These are phyloP conservation scores for Parmelia sp. DNA, from an alignment of 495 filamentous ascomycete species.

Conservation along the genomic window DNA sequence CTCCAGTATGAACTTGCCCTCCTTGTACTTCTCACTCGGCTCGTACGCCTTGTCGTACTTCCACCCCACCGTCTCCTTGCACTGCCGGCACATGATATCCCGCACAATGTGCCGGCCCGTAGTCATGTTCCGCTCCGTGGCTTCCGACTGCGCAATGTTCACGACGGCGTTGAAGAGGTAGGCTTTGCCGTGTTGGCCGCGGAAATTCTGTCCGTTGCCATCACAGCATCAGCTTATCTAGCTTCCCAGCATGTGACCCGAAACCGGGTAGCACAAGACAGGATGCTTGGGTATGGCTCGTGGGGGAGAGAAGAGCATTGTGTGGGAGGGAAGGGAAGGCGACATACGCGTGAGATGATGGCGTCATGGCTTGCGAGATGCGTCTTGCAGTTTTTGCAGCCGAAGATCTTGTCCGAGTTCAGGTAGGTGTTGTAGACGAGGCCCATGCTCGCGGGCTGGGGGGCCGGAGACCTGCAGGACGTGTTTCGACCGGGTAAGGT, in stretches of 20 bases:
- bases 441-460: slow-evolving; percentile 58
- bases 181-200: slow-evolving; percentile 96
- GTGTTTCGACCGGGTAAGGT: background rate
- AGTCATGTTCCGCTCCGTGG: slow-evolving; percentile 96
- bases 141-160: slow-evolving; percentile 73
- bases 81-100: slow-evolving; percentile 84
- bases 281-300: too few species aligned
- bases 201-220: slow-evolving; percentile 69
- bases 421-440: slow-evolving; percentile 95
- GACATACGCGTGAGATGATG: slow-evolving; percentile 82
- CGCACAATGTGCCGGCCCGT: slow-evolving; percentile 90
- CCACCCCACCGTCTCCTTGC: slow-evolving; percentile 90
- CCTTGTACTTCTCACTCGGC: slow-evolving; percentile 90
- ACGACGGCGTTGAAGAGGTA: slow-evolving; percentile 94
- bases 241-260: background rate
- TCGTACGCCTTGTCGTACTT: slow-evolving; percentile 99
- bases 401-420: slow-evolving; percentile 82
- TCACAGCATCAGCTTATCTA: background rate
- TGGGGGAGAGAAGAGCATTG: slow-evolving; percentile 19
- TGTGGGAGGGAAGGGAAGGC: slow-evolving; percentile 15
- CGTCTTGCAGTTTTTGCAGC: slow-evolving; percentile 92
- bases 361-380: slow-evolving; percentile 93
- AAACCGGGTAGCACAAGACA: background rate
- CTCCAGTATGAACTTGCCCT: slow-evolving; percentile 96
- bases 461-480: background rate